These are phyloP conservation scores for Pyrus bretschneideri DNA, from an alignment of 306 rosid species.

Conservation along the genomic window DNA sequence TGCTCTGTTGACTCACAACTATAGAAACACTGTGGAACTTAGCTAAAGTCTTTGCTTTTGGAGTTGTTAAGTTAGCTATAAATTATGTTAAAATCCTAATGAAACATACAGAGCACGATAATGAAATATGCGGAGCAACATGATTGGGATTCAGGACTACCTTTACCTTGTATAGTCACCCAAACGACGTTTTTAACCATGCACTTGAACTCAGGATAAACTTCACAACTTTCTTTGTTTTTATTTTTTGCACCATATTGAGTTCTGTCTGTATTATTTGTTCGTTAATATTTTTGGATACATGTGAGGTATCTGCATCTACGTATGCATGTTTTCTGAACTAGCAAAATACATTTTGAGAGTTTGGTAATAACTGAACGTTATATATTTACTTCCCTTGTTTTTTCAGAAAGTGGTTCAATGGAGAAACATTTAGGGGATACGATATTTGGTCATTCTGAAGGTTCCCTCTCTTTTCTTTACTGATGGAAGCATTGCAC, in stretches of 20 bases:
- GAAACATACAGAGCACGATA: not conserved
- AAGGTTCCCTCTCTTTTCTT: slow-evolving; percentile 37
- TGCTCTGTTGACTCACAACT: not conserved
- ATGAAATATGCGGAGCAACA: no score
- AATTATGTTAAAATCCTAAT: not conserved
- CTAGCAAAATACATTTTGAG: not conserved
- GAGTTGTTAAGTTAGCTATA: not conserved
- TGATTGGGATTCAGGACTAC: not conserved
- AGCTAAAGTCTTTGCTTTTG: not conserved
- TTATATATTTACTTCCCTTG: not conserved
- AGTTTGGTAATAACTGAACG: slow-evolving; percentile 4
- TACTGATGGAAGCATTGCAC: slow-evolving; percentile 4
- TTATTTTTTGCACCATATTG: not conserved
- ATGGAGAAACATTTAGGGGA: slow-evolving; percentile 53
- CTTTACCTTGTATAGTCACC: not conserved
- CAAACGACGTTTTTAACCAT: not conserved
- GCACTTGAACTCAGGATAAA: not conserved
- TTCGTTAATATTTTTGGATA: not conserved
- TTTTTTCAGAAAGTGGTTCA: slow-evolving; percentile 28
- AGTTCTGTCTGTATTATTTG: not conserved
- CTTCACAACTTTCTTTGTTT: not conserved
- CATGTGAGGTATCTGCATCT: not conserved
- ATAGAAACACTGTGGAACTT: not conserved
- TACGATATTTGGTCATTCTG: slow-evolving; percentile 28
- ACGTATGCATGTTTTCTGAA: not conserved